Percentiles rank a stretch among this genome's conserved stretches.
Evolutionary conservation across 768 basidiomycete species (phyloP).

Genomic region (Psilocybe tampanensis): DNA sequence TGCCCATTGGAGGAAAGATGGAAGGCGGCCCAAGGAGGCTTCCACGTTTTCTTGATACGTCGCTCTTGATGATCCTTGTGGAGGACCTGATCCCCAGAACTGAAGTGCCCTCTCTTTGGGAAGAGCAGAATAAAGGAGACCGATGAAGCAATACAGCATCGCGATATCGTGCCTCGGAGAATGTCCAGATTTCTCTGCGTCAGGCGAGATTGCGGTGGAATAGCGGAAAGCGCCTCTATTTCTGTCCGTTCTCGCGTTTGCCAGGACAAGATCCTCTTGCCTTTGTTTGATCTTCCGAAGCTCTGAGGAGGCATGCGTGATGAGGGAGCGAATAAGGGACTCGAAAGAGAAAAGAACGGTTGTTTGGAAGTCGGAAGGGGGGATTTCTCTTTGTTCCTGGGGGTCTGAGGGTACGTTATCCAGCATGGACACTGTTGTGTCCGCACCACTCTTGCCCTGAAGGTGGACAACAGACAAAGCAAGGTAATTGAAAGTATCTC

Average conservation of each 20-base stretch:
- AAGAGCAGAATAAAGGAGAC: slow-evolving; percentile 74
- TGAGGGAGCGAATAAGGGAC: slow-evolving; percentile 66
- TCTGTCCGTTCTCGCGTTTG: slow-evolving; percentile 66
- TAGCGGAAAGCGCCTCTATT: slow-evolving; percentile 55
- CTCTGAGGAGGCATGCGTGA: slow-evolving; percentile 79
- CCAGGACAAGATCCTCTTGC: slow-evolving; percentile 83
- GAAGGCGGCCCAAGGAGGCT: slow-evolving; percentile 44
- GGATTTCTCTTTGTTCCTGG: slow-evolving; percentile 47
- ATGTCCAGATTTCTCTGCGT: slow-evolving; percentile 38
- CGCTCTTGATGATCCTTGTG: slow-evolving; percentile 40
- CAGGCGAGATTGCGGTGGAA: slow-evolving; percentile 41
- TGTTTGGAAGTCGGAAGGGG: slow-evolving; percentile 54
- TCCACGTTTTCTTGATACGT: slow-evolving; percentile 63
- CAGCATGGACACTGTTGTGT: slow-evolving; percentile 36
- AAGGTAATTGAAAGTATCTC: slow-evolving; percentile 78
- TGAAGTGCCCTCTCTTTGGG: slow-evolving; percentile 79
- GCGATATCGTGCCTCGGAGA: slow-evolving; percentile 83
- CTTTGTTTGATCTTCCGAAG: slow-evolving; percentile 85
- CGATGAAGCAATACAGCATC: slow-evolving; percentile 81
- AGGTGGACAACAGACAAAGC: slow-evolving; percentile 59
- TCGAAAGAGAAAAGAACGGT: slow-evolving; percentile 68
- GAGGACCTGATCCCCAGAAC: slow-evolving; percentile 78
- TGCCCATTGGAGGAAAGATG: slow-evolving; percentile 85
- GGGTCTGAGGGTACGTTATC: slow-evolving; percentile 37
- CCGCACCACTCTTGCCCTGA: slow-evolving; percentile 42